Conservation (phyloP, 108 stramenopile species). For the Cyclotella atomus region DNA sequence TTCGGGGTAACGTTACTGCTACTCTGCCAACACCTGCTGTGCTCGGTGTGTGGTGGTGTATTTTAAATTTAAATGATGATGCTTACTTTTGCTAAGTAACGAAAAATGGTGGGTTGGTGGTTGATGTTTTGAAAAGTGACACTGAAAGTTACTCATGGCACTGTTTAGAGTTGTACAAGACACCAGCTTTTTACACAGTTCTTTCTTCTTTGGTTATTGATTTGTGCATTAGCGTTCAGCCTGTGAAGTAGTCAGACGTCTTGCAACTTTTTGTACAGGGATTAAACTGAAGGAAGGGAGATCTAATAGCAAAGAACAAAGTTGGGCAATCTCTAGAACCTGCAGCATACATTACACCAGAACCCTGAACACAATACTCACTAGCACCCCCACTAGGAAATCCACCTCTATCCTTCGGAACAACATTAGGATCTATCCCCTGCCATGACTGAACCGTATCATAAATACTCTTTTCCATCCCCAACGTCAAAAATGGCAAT, state of each 20-base stretch:
- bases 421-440: slow-evolving; percentile 79
- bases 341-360: not conserved
- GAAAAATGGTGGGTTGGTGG: too few species aligned
- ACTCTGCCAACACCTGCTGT: too few species aligned
- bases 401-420: slow-evolving; percentile 76
- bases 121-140: too few species aligned
- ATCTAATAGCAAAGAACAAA: not conserved
- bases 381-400: slow-evolving; percentile 83
- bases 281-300: slow-evolving; percentile 84
- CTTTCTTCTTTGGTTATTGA: too few species aligned
- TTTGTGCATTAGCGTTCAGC: not conserved
- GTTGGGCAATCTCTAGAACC: too few species aligned
- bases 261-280: slow-evolving; percentile 61
- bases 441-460: slow-evolving; percentile 86
- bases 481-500: slow-evolving; percentile 79
- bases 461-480: slow-evolving; percentile 87
- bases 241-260: slow-evolving; percentile 27
- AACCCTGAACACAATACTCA: not conserved
- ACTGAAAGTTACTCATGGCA: too few species aligned
- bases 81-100: too few species aligned
- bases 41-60: too few species aligned
- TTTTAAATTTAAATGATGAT: too few species aligned
- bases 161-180: too few species aligned
- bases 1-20: too few species aligned
- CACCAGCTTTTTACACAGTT: too few species aligned